These are phyloP conservation scores for Flaveria brownii DNA, from an alignment of 129 eudicot genomes.

Conservation along the genomic window DNA sequence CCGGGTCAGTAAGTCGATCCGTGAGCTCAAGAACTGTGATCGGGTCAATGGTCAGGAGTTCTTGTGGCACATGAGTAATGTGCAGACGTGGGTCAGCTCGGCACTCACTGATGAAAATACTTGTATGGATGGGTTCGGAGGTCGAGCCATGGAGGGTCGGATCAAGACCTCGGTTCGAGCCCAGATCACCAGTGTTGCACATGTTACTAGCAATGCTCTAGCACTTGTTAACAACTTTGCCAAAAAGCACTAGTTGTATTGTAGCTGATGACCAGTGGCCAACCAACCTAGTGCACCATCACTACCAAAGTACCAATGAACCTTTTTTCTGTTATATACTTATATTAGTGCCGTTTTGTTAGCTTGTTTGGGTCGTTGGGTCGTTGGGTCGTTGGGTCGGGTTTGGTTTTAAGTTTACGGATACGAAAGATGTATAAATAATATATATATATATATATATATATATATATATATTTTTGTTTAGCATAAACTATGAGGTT, in stretches of 20 bases:
- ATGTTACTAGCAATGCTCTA: slow-evolving; percentile 85
- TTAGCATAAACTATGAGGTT: slow-evolving; percentile 20
- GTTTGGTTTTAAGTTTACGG: slow-evolving; percentile 4
- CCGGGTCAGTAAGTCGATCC: slow-evolving; percentile 53
- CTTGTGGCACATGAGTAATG: slow-evolving; percentile 75
- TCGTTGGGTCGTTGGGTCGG: slow-evolving; percentile 27
- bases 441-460: neutral
- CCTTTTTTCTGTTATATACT: slow-evolving; percentile 14
- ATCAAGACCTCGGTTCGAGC: slow-evolving; percentile 62
- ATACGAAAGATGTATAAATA: slow-evolving; percentile 34
- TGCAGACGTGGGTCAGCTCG: slow-evolving; percentile 95
- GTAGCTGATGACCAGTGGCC: slow-evolving; percentile 12
- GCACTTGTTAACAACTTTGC: slow-evolving; percentile 75
- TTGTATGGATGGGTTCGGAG: slow-evolving; percentile 83
- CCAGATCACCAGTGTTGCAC: slow-evolving; percentile 54
- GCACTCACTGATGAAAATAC: slow-evolving; percentile 82
- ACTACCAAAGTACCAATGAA: neutral
- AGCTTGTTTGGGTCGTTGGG: slow-evolving; percentile 10
- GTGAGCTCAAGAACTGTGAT: slow-evolving; percentile 54
- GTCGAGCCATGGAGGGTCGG: slow-evolving; percentile 59
- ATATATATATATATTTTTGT: too few species aligned
- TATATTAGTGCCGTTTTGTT: neutral
- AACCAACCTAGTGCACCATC: neutral
- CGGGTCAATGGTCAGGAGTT: slow-evolving; percentile 51
- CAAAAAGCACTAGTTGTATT: slow-evolving; percentile 38